phyloP scores from a whole-genome alignment of 768 basidiomycete genomes.

The Naganishia friedmannii region DNA sequence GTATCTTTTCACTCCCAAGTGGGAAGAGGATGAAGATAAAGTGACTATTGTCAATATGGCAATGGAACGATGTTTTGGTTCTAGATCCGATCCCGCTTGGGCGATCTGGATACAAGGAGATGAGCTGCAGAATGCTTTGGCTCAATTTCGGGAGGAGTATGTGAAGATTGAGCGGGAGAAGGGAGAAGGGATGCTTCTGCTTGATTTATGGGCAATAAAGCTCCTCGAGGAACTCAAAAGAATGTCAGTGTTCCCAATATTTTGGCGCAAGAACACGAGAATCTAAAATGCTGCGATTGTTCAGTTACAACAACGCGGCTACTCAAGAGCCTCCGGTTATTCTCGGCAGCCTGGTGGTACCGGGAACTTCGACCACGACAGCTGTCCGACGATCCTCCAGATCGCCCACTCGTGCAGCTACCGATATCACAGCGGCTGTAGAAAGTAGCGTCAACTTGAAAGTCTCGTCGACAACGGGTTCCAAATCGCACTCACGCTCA shows the following conservation, averaged over 20 bases:
- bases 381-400: no score
- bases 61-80: conserved; percentile 1
- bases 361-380: no score
- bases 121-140: neutral
- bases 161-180: neutral
- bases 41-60: conserved; percentile 7
- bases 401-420: no score
- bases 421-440: no score
- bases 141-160: neutral
- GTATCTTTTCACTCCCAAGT: neutral
- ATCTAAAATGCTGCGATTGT: no score
- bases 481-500: no score
- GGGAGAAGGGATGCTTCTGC: neutral
- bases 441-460: no score
- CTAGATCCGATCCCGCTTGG: neutral
- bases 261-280: no score
- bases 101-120: neutral
- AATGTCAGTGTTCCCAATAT: neutral
- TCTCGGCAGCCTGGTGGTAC: no score
- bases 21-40: neutral
- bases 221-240: neutral
- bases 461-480: no score
- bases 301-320: no score
- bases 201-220: neutral
- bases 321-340: no score